Evolutionary conservation across 345 rosid genomes (phyloP).

Genomic region (Litchi chinensis): DNA sequence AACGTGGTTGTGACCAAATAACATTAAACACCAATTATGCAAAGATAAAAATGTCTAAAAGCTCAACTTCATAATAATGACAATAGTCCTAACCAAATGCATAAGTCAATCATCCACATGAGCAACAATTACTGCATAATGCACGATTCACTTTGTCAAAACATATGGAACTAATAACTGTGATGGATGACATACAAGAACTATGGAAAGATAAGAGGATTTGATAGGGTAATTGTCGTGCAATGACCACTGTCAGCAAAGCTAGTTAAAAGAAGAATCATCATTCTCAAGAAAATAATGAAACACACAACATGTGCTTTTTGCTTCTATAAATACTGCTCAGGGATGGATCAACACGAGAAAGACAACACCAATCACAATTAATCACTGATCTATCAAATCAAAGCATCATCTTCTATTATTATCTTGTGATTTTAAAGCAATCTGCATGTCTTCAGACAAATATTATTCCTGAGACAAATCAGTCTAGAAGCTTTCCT

Average conservation of each 20-base stretch:
- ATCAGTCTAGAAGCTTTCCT: not conserved
- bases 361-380: not conserved
- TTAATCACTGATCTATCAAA: not conserved
- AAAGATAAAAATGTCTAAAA: conserved; percentile 11
- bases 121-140: not conserved
- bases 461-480: not conserved
- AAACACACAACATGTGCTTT: not conserved
- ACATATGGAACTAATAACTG: not conserved
- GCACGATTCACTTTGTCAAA: not conserved
- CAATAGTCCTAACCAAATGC: not conserved
- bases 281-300: too few relatives aligned
- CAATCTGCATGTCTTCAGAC: not conserved
- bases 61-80: not conserved
- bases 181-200: not conserved
- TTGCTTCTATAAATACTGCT: not conserved
- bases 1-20: conserved; percentile 39
- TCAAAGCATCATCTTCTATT: not conserved
- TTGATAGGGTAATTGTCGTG: not conserved
- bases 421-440: not conserved
- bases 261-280: not conserved
- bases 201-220: not conserved
- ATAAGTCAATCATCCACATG: not conserved
- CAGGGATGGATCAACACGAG: not conserved
- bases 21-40: conserved; percentile 29
- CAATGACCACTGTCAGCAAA: not conserved